These are phyloP conservation scores for Aethionema arabicum DNA, from an alignment of 345 rosid genomes.

Conservation along the genomic window DNA sequence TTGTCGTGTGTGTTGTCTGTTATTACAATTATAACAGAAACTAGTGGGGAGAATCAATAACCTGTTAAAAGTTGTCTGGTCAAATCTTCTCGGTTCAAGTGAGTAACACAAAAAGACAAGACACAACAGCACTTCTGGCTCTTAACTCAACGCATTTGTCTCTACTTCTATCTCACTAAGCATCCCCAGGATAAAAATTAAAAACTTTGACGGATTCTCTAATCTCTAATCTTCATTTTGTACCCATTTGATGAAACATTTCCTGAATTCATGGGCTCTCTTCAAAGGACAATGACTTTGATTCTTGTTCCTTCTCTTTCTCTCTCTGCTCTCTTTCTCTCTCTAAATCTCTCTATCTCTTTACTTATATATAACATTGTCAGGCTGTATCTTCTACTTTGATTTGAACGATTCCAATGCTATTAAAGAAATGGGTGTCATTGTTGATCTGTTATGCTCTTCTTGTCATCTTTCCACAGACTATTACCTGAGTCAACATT, in stretches of 20 bases:
- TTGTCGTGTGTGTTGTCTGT: slow-evolving; percentile 6
- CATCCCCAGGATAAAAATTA: slow-evolving; percentile 4
- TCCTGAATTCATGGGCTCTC: slow-evolving; percentile 20
- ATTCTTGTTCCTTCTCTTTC: slow-evolving; percentile 21
- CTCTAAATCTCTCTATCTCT: slow-evolving; percentile 17
- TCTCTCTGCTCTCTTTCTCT: slow-evolving; percentile 9
- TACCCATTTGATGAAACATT: slow-evolving; percentile 31
- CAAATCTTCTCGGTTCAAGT: slow-evolving; percentile 23
- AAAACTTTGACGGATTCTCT: not conserved
- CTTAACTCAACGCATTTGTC: slow-evolving; percentile 32
- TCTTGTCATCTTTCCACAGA: slow-evolving; percentile 4
- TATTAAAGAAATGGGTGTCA: not conserved
- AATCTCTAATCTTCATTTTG: slow-evolving; percentile 26
- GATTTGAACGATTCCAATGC: slow-evolving; percentile 27
- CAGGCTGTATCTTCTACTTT: slow-evolving; percentile 5
- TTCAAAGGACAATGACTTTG: slow-evolving; percentile 19
- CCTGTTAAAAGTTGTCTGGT: slow-evolving; percentile 31
- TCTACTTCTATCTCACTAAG: too few species aligned
- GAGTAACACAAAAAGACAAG: slow-evolving; percentile 26
- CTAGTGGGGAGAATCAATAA: slow-evolving; percentile 30
- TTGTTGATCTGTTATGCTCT: slow-evolving; percentile 4
- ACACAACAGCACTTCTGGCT: slow-evolving; percentile 29
- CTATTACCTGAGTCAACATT: slow-evolving; percentile 14
- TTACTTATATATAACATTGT: slow-evolving; percentile 28
- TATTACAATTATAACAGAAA: slow-evolving; percentile 22